Base-by-base conservation (phyloP, 164 flowering plant species). In the Litsea cubeba region DNA sequence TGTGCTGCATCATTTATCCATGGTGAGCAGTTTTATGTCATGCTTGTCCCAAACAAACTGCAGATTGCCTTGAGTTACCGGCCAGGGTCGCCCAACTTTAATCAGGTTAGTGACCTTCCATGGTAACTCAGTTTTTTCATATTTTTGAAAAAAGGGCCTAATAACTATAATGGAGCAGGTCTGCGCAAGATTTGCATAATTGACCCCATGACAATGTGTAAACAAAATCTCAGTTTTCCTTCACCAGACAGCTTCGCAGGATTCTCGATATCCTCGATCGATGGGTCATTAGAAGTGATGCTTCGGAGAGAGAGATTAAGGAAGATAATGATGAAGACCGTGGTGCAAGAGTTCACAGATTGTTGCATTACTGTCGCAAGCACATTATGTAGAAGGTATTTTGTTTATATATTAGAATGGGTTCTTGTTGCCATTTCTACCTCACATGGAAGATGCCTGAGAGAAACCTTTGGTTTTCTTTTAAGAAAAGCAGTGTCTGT, bases 331-430 rank as follows among this genome's bases (percentile, higher is more conserved):
- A 67, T 71, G 68, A 22, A 50, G 81, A 63, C 3, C 78, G 70
- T 68, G 79, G 81, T 69, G 83, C 20, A 46, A 77, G 76, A 75
- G 75, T 89, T 71, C 74, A 70, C 17, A 85, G 81, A 82, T 79
- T 95, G 85, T 73, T 89, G 79, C 79, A 77, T 62, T 84, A 84
- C 77, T 90, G 95, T 79, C 72, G 18, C 2, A 83, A 79, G 66
- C 76, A 84, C 68, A 46, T 71, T 11, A 49, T 69, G 80, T 87
- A 81, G 79, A 15, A 28, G 63, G n/a, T 12, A 30, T 30, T 30
- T 30, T 30, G 35, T 5, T 26, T 18, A 26, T 40, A 40, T 5
- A 40, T 40, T 40, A 40, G 11, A 40, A 40, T 40, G 46, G 46
- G 46, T 40, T 40, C 46, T 40, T 40, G 46, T 40, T 40, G 46